These are phyloP conservation scores for Nepenthes alata DNA, from an alignment of 179 eudicot species.

Conservation along the genomic window DNA sequence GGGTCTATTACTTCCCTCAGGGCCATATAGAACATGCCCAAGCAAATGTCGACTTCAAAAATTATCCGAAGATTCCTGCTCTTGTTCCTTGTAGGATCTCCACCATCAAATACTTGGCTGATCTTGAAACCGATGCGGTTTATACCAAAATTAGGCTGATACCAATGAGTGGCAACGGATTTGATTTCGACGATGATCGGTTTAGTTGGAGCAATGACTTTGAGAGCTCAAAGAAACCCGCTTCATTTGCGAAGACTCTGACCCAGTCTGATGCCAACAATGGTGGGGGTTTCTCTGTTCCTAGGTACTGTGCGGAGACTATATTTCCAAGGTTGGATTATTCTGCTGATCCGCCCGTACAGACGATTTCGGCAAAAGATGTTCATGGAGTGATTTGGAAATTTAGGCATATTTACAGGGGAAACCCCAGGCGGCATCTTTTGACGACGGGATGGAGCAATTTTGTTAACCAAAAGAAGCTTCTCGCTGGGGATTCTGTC, in stretches of 20 bases:
- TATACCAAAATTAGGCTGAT: conserved; percentile 23
- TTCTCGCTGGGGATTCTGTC: conserved; percentile 33
- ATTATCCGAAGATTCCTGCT: conserved; percentile 17
- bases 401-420: conserved; percentile 35
- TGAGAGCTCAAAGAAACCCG: conserved; percentile 17
- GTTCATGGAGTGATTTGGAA: conserved; percentile 39
- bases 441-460: conserved; percentile 16
- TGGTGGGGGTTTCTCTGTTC: conserved; percentile 35
- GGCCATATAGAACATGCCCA: conserved; percentile 35
- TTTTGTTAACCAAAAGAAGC: conserved; percentile 32
- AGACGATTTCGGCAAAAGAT: conserved; percentile 27
- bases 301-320: conserved; percentile 36
- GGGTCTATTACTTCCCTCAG: conserved; percentile 29
- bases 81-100: conserved; percentile 23
- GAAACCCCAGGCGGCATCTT: conserved; percentile 11
- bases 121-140: conserved; percentile 27
- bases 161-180: conserved; percentile 11
- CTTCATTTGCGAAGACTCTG: conserved; percentile 28
- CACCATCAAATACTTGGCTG: conserved; percentile 21
- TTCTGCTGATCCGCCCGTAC: conserved; percentile 32
- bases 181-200: conserved; percentile 12
- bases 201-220: not conserved
- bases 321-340: conserved; percentile 32
- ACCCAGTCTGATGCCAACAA: conserved; percentile 42
- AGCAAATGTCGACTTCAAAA: conserved; percentile 17